Base-by-base conservation (phyloP, 495 filamentous ascomycete genomes). In the Penicillium desertorum region DNA sequence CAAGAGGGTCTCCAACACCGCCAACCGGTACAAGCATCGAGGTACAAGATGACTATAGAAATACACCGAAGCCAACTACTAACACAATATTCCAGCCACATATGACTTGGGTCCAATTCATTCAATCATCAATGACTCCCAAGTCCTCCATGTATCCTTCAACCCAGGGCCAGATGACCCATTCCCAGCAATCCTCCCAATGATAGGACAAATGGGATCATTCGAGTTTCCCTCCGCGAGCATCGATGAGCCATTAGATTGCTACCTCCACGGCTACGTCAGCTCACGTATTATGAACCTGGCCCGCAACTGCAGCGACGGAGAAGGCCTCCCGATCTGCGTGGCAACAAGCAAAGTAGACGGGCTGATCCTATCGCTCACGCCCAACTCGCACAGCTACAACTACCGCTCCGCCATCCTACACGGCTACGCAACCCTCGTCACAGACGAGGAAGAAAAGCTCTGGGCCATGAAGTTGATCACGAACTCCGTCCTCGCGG, bases 181-280 rank as follows among this genome's bases (percentile, higher is more conserved):
- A 12, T 91, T 92, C 61, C 91, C 91, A 5, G 79, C 82, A 50
- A 85, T 88, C 59, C 78, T 97, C 0, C 92, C 92, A 37, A 94
- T 96, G 90, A 89, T 96, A 58, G 92, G 91, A 43, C 83, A 84
- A 60, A 90, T 93, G 86, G 88, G 81, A 19, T 87, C 83, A 45
- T 93, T 86, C 63, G 76, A 74, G 10, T 77, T 80, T 57, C 86
- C 86, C 20, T 86, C 83, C 54, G 80, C 83, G 9, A 68, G 80
- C 58, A 74, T 85, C 14, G 81, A 84, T 16, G 86, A 90, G 57
- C 78, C 84, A 0, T 73, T 90, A 12, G 88, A 95, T 58, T 82
- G 89, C 54, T 96, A 97, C 65, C 83, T 97, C 5, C 92, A 97
- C 69, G 90, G 90, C 63, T 95, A 94, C 67, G 85, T 93, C 50